A percentile compares a stretch with the other conserved stretches of the same genome.
These are phyloP conservation scores for Salvia sclarea DNA, from an alignment of 305 asterid genomes.

Conservation along the genomic window DNA sequence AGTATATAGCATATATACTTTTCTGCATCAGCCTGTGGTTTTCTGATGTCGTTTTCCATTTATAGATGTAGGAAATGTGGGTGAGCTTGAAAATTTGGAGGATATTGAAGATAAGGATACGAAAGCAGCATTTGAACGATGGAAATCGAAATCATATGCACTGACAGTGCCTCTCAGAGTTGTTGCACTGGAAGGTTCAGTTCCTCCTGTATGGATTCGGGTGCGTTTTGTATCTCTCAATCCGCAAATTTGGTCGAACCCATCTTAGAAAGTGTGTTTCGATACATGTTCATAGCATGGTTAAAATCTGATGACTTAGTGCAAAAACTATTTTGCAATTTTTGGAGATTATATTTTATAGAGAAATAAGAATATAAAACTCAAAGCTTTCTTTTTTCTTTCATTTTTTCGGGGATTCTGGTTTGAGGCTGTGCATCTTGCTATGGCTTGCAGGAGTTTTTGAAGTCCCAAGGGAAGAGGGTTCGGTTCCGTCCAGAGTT, in stretches of 20 bases:
- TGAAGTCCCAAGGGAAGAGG: constrained; percentile 84
- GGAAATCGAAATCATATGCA: constrained; percentile 81
- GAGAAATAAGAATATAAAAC: not conserved
- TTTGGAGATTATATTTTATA: not conserved
- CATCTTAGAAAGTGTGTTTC: not conserved
- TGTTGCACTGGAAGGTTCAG: constrained; percentile 75
- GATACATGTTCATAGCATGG: not conserved
- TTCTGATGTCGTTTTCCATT: constrained; percentile 10
- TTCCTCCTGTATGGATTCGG: constrained; percentile 84
- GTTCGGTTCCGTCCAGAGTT: constrained; percentile 59
- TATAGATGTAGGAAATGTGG: constrained; percentile 40
- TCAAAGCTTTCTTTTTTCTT: too few species aligned
- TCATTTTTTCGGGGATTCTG: not conserved
- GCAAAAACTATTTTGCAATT: not conserved
- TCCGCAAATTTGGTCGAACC: constrained; percentile 4
- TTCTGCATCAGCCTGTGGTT: not conserved
- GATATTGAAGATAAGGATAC: constrained; percentile 49
- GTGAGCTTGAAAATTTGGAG: constrained; percentile 33
- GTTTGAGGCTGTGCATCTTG: not conserved
- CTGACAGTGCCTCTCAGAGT: constrained; percentile 75
- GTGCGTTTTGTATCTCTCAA: constrained; percentile 40
- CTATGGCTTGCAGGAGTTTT: constrained; percentile 59
- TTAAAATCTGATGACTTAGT: not conserved
- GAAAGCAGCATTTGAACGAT: constrained; percentile 69
- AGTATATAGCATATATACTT: not conserved